Evolutionary conservation across 768 basidiomycete genomes (phyloP).

Genomic region (Postia placenta): DNA sequence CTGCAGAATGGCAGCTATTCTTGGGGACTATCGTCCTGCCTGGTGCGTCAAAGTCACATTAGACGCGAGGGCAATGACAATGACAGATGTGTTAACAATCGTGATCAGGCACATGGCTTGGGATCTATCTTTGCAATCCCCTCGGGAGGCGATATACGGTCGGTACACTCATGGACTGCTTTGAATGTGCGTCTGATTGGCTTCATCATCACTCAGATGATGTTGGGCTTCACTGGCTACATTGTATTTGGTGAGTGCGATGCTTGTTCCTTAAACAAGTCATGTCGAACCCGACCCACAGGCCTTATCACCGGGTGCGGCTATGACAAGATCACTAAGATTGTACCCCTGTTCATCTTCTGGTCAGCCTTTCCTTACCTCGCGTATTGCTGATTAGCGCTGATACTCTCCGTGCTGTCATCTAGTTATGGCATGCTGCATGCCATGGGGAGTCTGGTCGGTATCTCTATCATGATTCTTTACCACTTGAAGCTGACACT

Average conservation of each 20-base stretch:
- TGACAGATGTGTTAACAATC: too few relatives aligned
- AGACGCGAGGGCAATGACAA: conserved; percentile 2
- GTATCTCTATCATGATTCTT: not conserved
- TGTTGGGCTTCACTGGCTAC: conserved; percentile 64
- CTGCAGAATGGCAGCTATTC: conserved; percentile 65
- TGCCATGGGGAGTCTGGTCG: conserved; percentile 59
- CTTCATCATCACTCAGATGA: conserved; percentile 39
- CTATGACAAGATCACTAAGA: conserved; percentile 57
- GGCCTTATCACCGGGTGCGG: conserved; percentile 52
- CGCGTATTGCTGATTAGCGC: not conserved
- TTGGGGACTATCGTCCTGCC: conserved; percentile 57
- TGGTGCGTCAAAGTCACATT: not conserved
- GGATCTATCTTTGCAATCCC: conserved; percentile 39
- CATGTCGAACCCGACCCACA: too few relatives aligned
- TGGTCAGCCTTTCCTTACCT: conserved; percentile 38
- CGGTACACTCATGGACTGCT: conserved; percentile 22
- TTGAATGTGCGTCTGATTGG: not conserved
- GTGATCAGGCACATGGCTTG: conserved; percentile 24
- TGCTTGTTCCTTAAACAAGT: not conserved
- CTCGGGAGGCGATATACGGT: conserved; percentile 56
- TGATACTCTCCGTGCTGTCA: conserved; percentile 14
- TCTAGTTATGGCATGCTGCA: conserved; percentile 73
- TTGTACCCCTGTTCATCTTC: conserved; percentile 59
- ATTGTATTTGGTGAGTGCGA: conserved; percentile 47
- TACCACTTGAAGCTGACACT: conserved; percentile 1